phyloP scores from a whole-genome alignment of 176 grass and related monocot genomes.

The Hordeum vulgare region DNA sequence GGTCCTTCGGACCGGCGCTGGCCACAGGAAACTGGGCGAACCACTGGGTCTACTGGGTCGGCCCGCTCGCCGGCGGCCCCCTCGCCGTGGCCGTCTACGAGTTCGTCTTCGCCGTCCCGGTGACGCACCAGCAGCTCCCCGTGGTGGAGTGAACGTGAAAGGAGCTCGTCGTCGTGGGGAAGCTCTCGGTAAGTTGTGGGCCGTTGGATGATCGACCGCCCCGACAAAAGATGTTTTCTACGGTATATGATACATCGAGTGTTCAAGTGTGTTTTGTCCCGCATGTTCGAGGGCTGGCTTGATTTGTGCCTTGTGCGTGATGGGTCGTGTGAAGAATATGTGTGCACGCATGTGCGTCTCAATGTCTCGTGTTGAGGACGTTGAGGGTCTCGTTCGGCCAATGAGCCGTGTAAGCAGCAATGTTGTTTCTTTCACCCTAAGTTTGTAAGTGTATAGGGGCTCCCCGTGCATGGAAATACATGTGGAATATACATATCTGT shows the following conservation, averaged over 20 bases:
- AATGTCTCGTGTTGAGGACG: neutral
- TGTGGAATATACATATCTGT: neutral
- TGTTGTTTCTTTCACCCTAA: neutral
- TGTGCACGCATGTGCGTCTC: neutral
- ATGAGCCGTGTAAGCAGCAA: neutral
- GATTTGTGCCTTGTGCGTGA: neutral
- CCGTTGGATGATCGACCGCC: constrained; percentile 5
- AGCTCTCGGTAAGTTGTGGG: neutral
- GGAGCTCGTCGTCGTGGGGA: too few relatives aligned
- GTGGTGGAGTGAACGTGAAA: constrained; percentile 47
- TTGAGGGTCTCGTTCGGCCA: neutral
- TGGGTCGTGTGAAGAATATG: neutral
- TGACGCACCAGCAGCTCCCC: constrained; percentile 36
- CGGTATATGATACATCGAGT: neutral
- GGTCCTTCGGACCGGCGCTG: constrained; percentile 78
- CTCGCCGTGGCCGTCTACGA: constrained; percentile 66
- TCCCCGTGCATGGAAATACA: neutral
- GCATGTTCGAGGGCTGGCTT: neutral
- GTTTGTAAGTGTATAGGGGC: neutral
- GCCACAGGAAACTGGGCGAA: constrained; percentile 50
- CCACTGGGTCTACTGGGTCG: constrained; percentile 98
- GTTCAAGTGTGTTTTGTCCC: neutral
- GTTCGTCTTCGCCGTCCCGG: constrained; percentile 27
- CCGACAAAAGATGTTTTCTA: neutral
- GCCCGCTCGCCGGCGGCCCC: constrained; percentile 59